Evolutionary conservation across 2,329 filamentous ascomycete genomes (phyloP).

Genomic region (Mariannaea elegans): DNA sequence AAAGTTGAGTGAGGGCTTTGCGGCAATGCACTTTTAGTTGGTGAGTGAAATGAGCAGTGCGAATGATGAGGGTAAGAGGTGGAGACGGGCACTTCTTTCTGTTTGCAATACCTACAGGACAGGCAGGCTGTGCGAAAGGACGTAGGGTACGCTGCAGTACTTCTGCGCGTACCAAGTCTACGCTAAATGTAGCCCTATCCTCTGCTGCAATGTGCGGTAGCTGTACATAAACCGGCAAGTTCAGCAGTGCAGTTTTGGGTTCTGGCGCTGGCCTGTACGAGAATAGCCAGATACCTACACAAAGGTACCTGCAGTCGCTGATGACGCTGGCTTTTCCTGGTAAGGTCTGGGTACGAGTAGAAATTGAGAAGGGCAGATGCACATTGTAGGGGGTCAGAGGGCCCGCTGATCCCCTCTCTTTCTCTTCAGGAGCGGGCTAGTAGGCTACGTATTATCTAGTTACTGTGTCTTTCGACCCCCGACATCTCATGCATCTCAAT

Average conservation of each 20-base stretch:
- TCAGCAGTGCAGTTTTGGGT: constrained; percentile 7
- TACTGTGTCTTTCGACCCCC: background rate
- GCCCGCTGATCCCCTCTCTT: constrained; percentile 7
- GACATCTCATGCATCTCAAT: constrained; percentile 12
- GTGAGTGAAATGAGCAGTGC: constrained; percentile 23
- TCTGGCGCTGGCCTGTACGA: constrained; percentile 10
- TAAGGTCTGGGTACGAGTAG: background rate
- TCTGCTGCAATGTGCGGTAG: background rate
- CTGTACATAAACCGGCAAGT: background rate
- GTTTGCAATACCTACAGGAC: no score
- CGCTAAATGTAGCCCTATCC: no score
- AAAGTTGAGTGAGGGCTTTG: constrained; percentile 41
- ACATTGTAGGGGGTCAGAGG: constrained; percentile 13
- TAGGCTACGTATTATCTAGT: constrained; percentile 1
- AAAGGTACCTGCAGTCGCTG: no score
- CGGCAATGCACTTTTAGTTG: constrained; percentile 28
- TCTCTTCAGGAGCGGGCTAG: constrained; percentile 5
- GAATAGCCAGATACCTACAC: constrained; percentile 15
- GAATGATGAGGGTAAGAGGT: constrained; percentile 11
- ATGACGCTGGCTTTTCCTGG: constrained; percentile 10
- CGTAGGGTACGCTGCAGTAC: no score
- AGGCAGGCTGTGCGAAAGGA: background rate
- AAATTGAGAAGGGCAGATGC: background rate
- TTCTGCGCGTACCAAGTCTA: background rate
- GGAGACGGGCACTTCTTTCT: constrained; percentile 14